Evolutionary conservation across 108 stramenopile genomes (phyloP), one percentile per base, ranked within the genome.

Genomic region (Cyclotella distinguenda): DNA sequence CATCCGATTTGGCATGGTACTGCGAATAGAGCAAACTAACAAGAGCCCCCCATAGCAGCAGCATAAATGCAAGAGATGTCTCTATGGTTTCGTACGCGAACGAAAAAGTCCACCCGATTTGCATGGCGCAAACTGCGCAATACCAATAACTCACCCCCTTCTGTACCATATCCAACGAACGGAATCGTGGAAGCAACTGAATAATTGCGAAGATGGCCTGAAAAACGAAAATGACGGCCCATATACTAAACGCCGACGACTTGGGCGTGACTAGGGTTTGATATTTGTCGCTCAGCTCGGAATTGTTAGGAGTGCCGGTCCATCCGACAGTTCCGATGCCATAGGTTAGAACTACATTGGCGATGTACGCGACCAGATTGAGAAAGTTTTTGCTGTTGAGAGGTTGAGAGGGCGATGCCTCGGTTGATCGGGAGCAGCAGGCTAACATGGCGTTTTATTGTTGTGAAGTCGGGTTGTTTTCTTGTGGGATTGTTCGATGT

Each of bases 221-320:
- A 8, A 73, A 60, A 23, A 82, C 60, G 70, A 87, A 93, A 50
- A 93, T 93, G 23, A 90, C 52, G n/a, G 80, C 83, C 92, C 92
- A 94, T 63, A 94, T 94, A 12, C 81, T 61, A 66, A 94, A 94
- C 19, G 92, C 86, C 36, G 45, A 61, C 0, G 76, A 81, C n/a
- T 67, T 71, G 4, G 92, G 92, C 2, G 92, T 94, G 25, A 94
- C 81, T 36, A 94, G 43, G 0, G 92, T 90, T 75, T 94, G 92
- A 53, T 94, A 94, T 49, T 89, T 90, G 33, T 60, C 65, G 4
- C 79, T 79, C 1, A 90, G 51, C 35, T 78, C 77, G 18, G 60
- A 81, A 44, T 90, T 94, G 56, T 66, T 67, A 5, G 76, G 79
- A 6, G 58, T 62, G 7, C 63, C 59, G 15, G 82, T 61, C 19